Base-by-base conservation (phyloP, 2,329 filamentous ascomycete genomes). In the Metarhizium rileyi region DNA sequence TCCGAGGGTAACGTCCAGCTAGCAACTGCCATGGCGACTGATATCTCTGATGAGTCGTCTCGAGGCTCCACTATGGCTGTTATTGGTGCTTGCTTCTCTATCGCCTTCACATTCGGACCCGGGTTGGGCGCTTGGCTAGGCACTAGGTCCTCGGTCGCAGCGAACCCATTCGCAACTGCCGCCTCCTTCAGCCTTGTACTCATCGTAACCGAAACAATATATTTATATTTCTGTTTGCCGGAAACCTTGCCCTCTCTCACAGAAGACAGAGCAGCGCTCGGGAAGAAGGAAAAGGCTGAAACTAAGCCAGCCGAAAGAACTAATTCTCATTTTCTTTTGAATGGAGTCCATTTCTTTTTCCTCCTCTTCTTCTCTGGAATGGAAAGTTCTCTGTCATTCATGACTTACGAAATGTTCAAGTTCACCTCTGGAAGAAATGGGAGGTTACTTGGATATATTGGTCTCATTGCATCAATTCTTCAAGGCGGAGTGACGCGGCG, bases 1-100 rank as follows among this genome's bases (percentile, higher is more conserved):
- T 96, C 90, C 50, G 93, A 98, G 71, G 93, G 93, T 54, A 98
- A 98, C 59, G 87, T 98, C 3, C 93, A 98, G 71, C 76, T 98
- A 14, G 91, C 93, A 4, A 93, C 91, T 55, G 91, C 93, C 40
- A 97, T 98, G 65, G 93, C 93, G 18, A 93, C 91, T 36, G 93
- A 98, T 65, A 90, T 98, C 56, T 95, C 88, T 41, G 90, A 94
- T 60, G 86, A 91, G 58, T 77, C 79, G 50, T 86, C 84, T 61
- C 81, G 93, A 26, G 89, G 91, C 22, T 83, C 88, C 20, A 96
- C 93, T 40, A 96, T 98, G 89, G 93, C 93, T 7, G 76, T 98
- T 49, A 91, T 98, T 26, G 93, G 93, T 52, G 90, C 87, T 14
- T 97, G 93, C 71, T 98, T 98, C 71, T 95, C 88, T 53, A 84